phyloP scores from a whole-genome alignment of 148 eudicot genomes.

The Bassia scoparia region DNA sequence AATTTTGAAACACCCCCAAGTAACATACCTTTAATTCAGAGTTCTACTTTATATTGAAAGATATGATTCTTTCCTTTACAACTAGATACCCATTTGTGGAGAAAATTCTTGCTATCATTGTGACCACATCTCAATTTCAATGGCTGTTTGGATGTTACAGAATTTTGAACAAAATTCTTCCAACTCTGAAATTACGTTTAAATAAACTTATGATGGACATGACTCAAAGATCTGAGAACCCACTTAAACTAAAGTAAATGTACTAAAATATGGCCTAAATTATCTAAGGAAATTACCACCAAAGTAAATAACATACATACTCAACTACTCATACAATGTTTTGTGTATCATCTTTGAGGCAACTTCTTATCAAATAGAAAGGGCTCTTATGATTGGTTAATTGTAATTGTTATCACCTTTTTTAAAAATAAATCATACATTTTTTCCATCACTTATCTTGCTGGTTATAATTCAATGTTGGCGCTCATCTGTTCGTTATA shows the following conservation, averaged over 20 bases:
- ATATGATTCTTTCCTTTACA: neutral
- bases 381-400: too few species aligned
- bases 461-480: neutral
- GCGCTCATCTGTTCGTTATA: neutral
- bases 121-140: neutral
- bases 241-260: neutral
- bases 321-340: too few species aligned
- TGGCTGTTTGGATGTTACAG: neutral
- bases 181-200: neutral
- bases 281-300: neutral
- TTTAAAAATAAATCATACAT: neutral
- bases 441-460: neutral
- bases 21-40: neutral
- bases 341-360: neutral
- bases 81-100: too few species aligned
- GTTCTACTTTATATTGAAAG: neutral
- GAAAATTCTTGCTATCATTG: neutral
- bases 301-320: too few species aligned
- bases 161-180: neutral
- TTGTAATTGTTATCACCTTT: neutral
- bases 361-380: neutral
- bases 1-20: too few species aligned
- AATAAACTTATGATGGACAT: neutral
- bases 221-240: neutral
- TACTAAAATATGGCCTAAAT: neutral